These are phyloP conservation scores for Cyclotella baltica DNA, from an alignment of 108 stramenopile species.

Conservation along the genomic window DNA sequence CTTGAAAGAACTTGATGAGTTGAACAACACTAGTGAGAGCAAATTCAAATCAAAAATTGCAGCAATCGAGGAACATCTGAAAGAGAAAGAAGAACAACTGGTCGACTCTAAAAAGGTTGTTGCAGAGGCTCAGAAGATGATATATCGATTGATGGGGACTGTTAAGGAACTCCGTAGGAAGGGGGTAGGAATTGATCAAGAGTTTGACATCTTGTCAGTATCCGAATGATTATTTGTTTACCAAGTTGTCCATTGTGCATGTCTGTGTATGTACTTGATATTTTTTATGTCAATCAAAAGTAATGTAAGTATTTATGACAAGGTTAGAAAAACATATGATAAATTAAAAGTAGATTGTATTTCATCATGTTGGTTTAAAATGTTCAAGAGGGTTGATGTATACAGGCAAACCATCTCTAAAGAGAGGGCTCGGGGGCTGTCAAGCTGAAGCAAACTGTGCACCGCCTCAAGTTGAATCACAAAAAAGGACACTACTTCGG, in stretches of 20 bases:
- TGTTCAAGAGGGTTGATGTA: no score
- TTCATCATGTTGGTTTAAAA: no score
- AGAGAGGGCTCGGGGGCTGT: no score
- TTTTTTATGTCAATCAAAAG: no score
- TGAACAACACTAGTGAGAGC: neutral
- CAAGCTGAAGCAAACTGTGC: no score
- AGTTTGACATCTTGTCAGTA: neutral
- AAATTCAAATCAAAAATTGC: slow-evolving; percentile 23
- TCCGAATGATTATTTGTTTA: neutral
- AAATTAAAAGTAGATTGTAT: no score
- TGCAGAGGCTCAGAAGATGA: slow-evolving; percentile 55
- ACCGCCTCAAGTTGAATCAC: no score
- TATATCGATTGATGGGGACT: slow-evolving; percentile 45
- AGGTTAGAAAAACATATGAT: no score
- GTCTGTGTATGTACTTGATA: no score
- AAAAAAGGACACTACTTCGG: no score
- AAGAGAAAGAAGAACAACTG: slow-evolving; percentile 41
- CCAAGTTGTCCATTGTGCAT: neutral
- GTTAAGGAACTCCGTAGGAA: slow-evolving; percentile 34
- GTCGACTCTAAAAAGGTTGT: slow-evolving; percentile 36
- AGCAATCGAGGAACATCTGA: slow-evolving; percentile 28
- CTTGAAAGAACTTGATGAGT: slow-evolving; percentile 23
- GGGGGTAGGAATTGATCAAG: neutral
- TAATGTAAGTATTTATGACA: no score
- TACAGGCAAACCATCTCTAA: no score